Conservation (phyloP, 2,329 filamentous ascomycete genomes). For the Colletotrichum higginsianum region DNA sequence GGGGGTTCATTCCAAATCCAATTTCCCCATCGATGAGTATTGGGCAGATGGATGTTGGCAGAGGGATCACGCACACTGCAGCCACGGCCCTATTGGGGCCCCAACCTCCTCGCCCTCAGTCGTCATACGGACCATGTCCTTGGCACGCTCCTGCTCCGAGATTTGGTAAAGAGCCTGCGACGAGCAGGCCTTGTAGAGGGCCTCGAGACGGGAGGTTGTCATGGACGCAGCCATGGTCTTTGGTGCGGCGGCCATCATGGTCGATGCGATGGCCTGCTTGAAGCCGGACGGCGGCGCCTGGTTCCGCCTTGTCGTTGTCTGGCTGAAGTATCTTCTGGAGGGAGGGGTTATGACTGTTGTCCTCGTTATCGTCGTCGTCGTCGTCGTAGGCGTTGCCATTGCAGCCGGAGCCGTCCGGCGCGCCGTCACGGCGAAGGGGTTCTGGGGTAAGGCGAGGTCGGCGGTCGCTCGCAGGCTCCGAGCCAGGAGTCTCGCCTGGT, state of each 20-base stretch:
- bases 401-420: conserved; percentile 5
- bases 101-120: conserved; percentile 88
- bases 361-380: conserved; percentile 1
- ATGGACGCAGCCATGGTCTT: conserved; percentile 39
- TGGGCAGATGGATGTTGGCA: neutral
- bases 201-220: conserved; percentile 60
- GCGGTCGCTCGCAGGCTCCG: conserved; percentile 45
- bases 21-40: neutral
- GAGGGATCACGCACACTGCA: conserved; percentile 73
- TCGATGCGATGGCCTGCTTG: conserved; percentile 35
- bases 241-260: conserved; percentile 37
- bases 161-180: conserved; percentile 83
- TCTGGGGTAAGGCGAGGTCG: conserved; percentile 32
- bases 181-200: conserved; percentile 82
- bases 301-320: conserved; percentile 49
- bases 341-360: conserved; percentile 1
- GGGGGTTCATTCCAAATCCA: neutral
- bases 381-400: conserved; percentile 9
- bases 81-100: conserved; percentile 83
- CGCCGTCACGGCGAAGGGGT: conserved; percentile 16
- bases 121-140: conserved; percentile 77
- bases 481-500: conserved; percentile 59
- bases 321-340: conserved; percentile 54
- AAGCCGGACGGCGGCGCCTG: conserved; percentile 17
- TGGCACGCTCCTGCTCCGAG: conserved; percentile 75